Conservation (phyloP, 192 early-diverging fungal species). For the Entomortierella lignicola region DNA sequence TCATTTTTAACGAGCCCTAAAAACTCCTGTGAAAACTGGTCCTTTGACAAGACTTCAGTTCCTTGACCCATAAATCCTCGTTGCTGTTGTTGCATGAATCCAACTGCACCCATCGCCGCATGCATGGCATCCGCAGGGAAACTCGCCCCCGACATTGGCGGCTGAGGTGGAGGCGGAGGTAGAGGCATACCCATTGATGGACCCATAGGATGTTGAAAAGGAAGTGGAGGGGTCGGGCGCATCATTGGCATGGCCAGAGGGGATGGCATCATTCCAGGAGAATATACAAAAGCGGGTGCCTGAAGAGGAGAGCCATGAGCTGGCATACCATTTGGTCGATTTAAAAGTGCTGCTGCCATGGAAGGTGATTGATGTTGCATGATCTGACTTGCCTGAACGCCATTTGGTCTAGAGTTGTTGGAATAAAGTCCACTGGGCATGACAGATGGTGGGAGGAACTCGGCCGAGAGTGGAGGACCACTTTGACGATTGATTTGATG, state of each 20-base stretch:
- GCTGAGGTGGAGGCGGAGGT: slow-evolving; percentile 25
- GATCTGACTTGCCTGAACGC: neutral
- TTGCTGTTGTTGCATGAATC: slow-evolving; percentile 48
- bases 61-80: slow-evolving; percentile 31
- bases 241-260: slow-evolving; percentile 32
- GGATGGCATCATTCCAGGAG: slow-evolving; percentile 50
- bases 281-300: slow-evolving; percentile 35
- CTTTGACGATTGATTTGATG: slow-evolving; percentile 3
- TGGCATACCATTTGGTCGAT: slow-evolving; percentile 22
- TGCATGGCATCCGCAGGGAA: slow-evolving; percentile 54
- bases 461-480: slow-evolving; percentile 42
- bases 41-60: slow-evolving; percentile 53
- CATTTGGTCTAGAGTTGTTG: slow-evolving; percentile 10
- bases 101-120: slow-evolving; percentile 51
- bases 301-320: slow-evolving; percentile 37
- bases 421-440: slow-evolving; percentile 47
- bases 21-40: slow-evolving; percentile 63
- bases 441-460: slow-evolving; percentile 44
- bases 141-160: slow-evolving; percentile 9
- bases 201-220: slow-evolving; percentile 20
- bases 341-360: slow-evolving; percentile 17
- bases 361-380: slow-evolving; percentile 8
- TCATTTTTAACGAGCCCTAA: slow-evolving; percentile 58
- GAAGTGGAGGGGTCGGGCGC: slow-evolving; percentile 36
- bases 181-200: slow-evolving; percentile 34